A percentile compares a stretch with the other conserved stretches of the same genome.
Evolutionary conservation across 345 rosid species (phyloP).

Genomic region (Aethionema arabicum): DNA sequence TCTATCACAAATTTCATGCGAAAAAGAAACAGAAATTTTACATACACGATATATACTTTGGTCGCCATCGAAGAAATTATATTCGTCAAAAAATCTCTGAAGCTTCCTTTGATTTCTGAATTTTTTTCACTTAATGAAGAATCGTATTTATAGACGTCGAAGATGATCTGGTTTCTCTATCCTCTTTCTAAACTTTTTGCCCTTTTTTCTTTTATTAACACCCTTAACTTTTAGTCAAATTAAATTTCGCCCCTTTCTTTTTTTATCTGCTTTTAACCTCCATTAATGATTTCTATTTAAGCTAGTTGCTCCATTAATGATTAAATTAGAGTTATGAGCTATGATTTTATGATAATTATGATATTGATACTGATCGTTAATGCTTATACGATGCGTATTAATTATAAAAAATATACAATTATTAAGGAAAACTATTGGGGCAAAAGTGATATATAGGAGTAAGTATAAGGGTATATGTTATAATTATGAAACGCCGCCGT

Average conservation of each 20-base stretch:
- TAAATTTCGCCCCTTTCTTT: slow-evolving; percentile 4
- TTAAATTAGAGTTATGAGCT: no score
- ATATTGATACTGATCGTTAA: neutral
- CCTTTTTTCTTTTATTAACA: neutral
- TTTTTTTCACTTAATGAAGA: neutral
- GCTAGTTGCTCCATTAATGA: neutral
- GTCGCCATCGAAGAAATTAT: slow-evolving; percentile 49
- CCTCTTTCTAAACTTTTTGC: neutral
- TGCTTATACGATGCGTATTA: no score
- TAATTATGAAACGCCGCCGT: slow-evolving; percentile 36
- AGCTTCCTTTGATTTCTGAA: neutral
- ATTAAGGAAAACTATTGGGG: slow-evolving; percentile 16
- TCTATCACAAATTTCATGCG: neutral
- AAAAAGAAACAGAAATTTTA: slow-evolving; percentile 3
- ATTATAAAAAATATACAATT: neutral
- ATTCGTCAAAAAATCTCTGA: slow-evolving; percentile 1
- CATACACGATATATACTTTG: slow-evolving; percentile 80
- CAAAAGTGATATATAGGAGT: neutral
- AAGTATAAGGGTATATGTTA: slow-evolving; percentile 3
- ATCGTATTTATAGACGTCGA: slow-evolving; percentile 48
- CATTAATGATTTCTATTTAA: neutral
- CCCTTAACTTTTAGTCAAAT: slow-evolving; percentile 23
- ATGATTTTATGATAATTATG: no score
- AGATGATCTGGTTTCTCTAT: slow-evolving; percentile 20
- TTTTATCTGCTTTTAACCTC: no score